Percentiles rank a stretch among this genome's conserved stretches.
Evolutionary conservation across 768 basidiomycete species (phyloP).

Genomic region (Xerocomellus amylosporus): DNA sequence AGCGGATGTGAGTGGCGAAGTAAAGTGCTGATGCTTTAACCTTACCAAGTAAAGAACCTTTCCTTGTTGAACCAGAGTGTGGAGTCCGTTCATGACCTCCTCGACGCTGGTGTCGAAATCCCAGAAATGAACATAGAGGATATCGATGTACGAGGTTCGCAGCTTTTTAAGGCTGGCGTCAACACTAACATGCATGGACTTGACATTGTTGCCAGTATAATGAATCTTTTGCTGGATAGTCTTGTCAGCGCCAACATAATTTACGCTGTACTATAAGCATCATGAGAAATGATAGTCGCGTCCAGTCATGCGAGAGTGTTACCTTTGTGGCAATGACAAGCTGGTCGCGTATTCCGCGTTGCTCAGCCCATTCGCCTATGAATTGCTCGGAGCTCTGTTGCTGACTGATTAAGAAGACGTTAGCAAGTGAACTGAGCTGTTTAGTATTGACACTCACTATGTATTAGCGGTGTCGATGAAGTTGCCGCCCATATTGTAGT

Average conservation of each 20-base stretch:
- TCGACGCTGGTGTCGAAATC: conserved; percentile 42
- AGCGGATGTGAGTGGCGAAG: not conserved
- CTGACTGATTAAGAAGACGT: conserved; percentile 34
- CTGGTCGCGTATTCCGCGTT: conserved; percentile 41
- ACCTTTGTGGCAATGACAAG: conserved; percentile 47
- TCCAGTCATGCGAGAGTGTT: not conserved
- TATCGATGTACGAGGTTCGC: conserved; percentile 53
- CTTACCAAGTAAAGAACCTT: conserved; percentile 41
- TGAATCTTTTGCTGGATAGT: conserved; percentile 23
- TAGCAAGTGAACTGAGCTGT: not conserved
- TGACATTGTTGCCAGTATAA: conserved; percentile 36
- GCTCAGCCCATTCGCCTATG: conserved; percentile 49
- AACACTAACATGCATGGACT: conserved; percentile 23
- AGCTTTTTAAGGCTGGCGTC: conserved; percentile 42
- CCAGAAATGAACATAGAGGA: conserved; percentile 54
- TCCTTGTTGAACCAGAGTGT: conserved; percentile 39
- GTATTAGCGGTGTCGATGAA: conserved; percentile 47
- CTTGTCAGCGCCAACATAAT: conserved; percentile 11
- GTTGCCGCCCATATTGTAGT: conserved; percentile 42
- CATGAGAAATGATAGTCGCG: not conserved
- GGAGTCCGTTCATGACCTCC: conserved; percentile 45
- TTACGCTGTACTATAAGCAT: conserved; percentile 9
- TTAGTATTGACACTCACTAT: conserved; percentile 30
- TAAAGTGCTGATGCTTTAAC: not conserved
- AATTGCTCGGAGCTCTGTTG: conserved; percentile 51